Evolutionary conservation across 208 protist genomes (phyloP).

Genomic region (Acanthamoeba culbertsoni): DNA sequence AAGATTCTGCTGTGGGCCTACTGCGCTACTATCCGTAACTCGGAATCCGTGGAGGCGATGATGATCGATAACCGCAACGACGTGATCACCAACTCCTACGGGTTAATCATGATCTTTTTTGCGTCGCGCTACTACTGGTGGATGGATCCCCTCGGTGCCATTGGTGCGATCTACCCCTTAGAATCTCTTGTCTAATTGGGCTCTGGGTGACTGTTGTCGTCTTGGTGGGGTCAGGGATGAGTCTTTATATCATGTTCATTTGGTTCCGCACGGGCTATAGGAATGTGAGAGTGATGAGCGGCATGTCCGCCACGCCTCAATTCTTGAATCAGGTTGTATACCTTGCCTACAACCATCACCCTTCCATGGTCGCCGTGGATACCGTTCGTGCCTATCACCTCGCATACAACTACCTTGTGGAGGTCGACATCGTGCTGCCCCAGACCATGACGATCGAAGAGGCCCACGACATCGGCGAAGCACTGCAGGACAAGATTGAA

Average conservation of each 20-base stretch:
- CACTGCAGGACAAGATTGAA: conserved; percentile 74
- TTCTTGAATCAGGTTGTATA: conserved; percentile 76
- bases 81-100: conserved; percentile 73
- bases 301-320: conserved; percentile 54
- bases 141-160: conserved; percentile 75
- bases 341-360: conserved; percentile 71
- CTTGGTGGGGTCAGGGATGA: background rate
- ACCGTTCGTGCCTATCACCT: conserved; percentile 76
- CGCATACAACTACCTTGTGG: conserved; percentile 64
- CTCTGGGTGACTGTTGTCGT: background rate
- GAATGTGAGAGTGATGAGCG: conserved; percentile 68
- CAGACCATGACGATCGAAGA: conserved; percentile 71
- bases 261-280: conserved; percentile 61
- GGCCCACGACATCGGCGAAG: conserved; percentile 82
- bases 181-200: conserved; percentile 68
- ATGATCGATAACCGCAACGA: conserved; percentile 82
- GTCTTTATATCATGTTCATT: conserved; percentile 76
- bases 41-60: conserved; percentile 56
- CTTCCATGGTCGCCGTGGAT: conserved; percentile 70
- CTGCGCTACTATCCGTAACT: background rate
- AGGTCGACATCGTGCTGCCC: conserved; percentile 80
- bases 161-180: conserved; percentile 60
- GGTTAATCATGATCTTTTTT: conserved; percentile 61
- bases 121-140: conserved; percentile 52
- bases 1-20: conserved; percentile 68